Evolutionary conservation across 768 basidiomycete genomes (phyloP).

Genomic region (Dioszegia hungarica): DNA sequence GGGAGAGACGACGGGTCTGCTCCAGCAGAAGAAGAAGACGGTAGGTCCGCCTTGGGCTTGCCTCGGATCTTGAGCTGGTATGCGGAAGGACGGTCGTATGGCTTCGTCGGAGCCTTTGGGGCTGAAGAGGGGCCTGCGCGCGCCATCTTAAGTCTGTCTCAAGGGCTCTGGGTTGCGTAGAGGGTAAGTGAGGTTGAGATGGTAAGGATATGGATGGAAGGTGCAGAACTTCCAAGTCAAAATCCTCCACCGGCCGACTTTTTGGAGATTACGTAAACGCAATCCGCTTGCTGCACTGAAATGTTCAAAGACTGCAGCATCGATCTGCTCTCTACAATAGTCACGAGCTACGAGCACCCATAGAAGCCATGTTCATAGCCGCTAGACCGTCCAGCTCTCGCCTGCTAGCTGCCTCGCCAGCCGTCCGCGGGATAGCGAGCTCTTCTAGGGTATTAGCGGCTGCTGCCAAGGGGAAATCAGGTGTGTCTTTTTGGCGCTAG

Average conservation of each 20-base stretch:
- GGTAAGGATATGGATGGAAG: no score
- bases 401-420: neutral
- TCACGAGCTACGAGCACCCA: no score
- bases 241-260: no score
- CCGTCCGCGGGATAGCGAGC: neutral
- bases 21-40: neutral
- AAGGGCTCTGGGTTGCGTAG: neutral
- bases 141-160: neutral
- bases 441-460: neutral
- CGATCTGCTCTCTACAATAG: no score
- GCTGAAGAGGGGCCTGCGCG: constrained; percentile 5
- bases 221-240: no score
- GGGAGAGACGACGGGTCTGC: neutral
- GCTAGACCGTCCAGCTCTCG: neutral
- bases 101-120: neutral
- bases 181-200: neutral
- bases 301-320: no score
- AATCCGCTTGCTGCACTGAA: no score
- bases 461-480: constrained; percentile 9
- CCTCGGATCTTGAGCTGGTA: constrained; percentile 1
- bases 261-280: neutral
- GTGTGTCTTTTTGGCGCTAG: no score
- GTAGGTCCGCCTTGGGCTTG: neutral
- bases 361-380: neutral
- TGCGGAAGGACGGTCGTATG: neutral